Evolutionary conservation across 495 filamentous ascomycete genomes (phyloP).

Genomic region (Hyaloscypha hepaticicola): DNA sequence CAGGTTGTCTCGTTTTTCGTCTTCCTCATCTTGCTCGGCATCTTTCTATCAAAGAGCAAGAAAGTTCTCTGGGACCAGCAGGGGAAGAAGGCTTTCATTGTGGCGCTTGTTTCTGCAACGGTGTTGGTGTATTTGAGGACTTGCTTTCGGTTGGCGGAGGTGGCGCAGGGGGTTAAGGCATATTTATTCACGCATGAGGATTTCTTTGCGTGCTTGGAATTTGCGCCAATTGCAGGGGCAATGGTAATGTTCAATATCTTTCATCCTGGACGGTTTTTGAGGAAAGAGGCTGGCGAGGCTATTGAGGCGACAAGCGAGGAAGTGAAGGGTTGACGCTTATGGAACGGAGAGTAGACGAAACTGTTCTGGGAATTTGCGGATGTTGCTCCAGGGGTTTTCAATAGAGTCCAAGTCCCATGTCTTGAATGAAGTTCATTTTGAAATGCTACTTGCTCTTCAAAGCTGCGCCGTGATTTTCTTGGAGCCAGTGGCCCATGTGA

Average conservation of each 20-base stretch:
- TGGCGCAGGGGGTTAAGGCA: conserved; percentile 48
- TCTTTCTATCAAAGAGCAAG: not conserved
- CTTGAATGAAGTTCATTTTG: too few relatives aligned
- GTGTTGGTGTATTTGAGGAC: conserved; percentile 53
- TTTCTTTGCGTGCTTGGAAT: conserved; percentile 37
- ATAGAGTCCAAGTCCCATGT: too few relatives aligned
- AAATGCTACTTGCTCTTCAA: too few relatives aligned
- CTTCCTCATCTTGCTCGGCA: conserved; percentile 41
- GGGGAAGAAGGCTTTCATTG: conserved; percentile 33
- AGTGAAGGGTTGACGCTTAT: not conserved
- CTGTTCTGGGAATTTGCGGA: too few relatives aligned
- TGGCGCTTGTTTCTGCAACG: conserved; percentile 41
- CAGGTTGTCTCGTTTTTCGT: conserved; percentile 49
- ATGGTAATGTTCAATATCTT: conserved; percentile 44
- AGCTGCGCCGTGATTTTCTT: too few relatives aligned
- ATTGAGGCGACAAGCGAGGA: not conserved
- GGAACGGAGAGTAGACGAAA: too few relatives aligned
- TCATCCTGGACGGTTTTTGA: conserved; percentile 48
- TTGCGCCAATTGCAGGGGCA: conserved; percentile 51
- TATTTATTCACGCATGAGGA: conserved; percentile 29
- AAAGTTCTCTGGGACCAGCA: not conserved
- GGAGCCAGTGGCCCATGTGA: too few relatives aligned
- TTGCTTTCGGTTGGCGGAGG: conserved; percentile 55
- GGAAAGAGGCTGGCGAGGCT: not conserved
- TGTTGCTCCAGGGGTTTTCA: too few relatives aligned